These are phyloP conservation scores for Phytophthora sp. DNA, from an alignment of 352 stramenopile genomes.

Conservation along the genomic window DNA sequence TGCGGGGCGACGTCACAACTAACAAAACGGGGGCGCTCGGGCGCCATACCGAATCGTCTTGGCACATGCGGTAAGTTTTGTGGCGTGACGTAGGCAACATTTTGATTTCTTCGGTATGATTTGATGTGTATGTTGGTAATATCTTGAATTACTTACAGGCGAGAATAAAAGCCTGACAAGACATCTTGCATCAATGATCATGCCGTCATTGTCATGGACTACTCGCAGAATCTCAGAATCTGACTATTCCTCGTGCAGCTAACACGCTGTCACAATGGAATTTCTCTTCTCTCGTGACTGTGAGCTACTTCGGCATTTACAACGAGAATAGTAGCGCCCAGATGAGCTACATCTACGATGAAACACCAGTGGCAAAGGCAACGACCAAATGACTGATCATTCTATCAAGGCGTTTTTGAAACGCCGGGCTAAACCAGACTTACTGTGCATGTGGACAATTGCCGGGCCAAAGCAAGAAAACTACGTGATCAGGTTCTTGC, in stretches of 20 bases:
- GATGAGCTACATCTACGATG: conserved; percentile 28
- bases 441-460: not conserved
- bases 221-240: conserved; percentile 28
- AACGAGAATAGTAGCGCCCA: conserved; percentile 15
- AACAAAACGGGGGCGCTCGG: conserved; percentile 17
- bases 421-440: too few relatives aligned
- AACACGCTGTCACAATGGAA: conserved; percentile 21
- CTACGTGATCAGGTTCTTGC: conserved; percentile 12
- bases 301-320: conserved; percentile 18
- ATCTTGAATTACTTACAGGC: not conserved
- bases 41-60: not conserved
- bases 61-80: not conserved
- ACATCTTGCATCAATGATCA: not conserved
- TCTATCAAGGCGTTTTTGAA: too few relatives aligned
- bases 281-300: conserved; percentile 20
- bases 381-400: too few relatives aligned
- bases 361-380: conserved; percentile 17
- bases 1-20: not conserved
- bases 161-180: conserved; percentile 20
- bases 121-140: not conserved
- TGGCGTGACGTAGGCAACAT: conserved; percentile 13
- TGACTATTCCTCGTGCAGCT: conserved; percentile 7
- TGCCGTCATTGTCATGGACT: conserved; percentile 28
- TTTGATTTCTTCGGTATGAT: conserved; percentile 1
- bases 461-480: not conserved